Evolutionary conservation across 306 rosid species (phyloP).

Genomic region (Cicer chorassanicum): DNA sequence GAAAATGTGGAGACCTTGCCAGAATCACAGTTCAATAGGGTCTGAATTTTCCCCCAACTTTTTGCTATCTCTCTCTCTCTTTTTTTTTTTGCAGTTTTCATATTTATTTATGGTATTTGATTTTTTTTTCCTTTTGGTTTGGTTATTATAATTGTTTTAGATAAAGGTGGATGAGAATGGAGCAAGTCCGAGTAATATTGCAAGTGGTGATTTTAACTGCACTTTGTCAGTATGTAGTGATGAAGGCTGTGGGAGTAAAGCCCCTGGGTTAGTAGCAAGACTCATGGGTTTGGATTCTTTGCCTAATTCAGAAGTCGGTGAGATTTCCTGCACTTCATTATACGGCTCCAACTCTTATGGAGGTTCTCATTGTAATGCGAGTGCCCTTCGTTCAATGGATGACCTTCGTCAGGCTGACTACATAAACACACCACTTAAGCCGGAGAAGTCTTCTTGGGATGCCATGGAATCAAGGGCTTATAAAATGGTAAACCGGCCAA

Average conservation of each 20-base stretch:
- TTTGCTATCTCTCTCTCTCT: conserved; percentile 8
- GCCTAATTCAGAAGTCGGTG: conserved; percentile 58
- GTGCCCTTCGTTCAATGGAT: conserved; percentile 44
- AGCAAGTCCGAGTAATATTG: conserved; percentile 61
- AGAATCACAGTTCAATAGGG: conserved; percentile 57
- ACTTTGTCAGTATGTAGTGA: conserved; percentile 62
- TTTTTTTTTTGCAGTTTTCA: conserved; percentile 6
- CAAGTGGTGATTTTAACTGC: conserved; percentile 58
- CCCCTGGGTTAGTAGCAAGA: conserved; percentile 83
- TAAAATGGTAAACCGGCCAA: conserved; percentile 53
- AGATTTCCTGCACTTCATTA: conserved; percentile 53
- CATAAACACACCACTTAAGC: conserved; percentile 55
- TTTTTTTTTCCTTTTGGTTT: conserved; percentile 1
- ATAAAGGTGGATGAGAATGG: conserved; percentile 61
- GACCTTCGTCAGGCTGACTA: conserved; percentile 51
- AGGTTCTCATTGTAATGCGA: conserved; percentile 56
- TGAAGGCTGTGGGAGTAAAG: conserved; percentile 71
- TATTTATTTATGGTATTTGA: neutral
- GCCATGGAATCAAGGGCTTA: conserved; percentile 54
- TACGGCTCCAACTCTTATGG: conserved; percentile 54
- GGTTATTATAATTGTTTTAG: conserved; percentile 53
- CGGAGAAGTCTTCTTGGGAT: conserved; percentile 61
- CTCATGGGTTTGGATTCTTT: conserved; percentile 93
- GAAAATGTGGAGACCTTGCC: conserved; percentile 62
- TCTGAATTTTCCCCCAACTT: conserved; percentile 39